phyloP scores from a whole-genome alignment of 805 yeast genomes.

The Starmera caribaea region DNA sequence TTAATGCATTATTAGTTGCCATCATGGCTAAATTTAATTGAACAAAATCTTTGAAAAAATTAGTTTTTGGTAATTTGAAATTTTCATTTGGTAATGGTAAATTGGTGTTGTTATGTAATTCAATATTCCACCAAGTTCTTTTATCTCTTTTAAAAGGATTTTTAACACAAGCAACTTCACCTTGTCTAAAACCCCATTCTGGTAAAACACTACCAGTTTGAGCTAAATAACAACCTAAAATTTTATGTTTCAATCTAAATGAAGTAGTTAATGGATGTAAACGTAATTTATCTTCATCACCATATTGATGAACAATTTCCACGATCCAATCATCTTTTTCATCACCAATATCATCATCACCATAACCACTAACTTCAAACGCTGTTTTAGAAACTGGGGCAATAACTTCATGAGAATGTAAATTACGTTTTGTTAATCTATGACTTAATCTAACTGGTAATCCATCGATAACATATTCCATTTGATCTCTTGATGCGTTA shows the following conservation, averaged over 20 bases:
- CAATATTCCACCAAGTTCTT: conserved; percentile 86
- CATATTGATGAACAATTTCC: conserved; percentile 55
- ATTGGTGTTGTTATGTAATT: conserved; percentile 50
- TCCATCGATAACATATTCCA: conserved; percentile 39
- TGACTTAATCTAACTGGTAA: conserved; percentile 55
- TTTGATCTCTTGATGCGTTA: conserved; percentile 22
- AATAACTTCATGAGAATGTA: conserved; percentile 60
- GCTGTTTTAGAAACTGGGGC: conserved; percentile 51
- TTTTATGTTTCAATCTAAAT: conserved; percentile 62
- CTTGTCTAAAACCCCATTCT: conserved; percentile 97
- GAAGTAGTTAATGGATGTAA: conserved; percentile 80
- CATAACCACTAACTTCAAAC: conserved; percentile 67
- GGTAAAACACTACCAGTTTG: conserved; percentile 80
- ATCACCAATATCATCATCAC: conserved; percentile 57
- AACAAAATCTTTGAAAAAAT: conserved; percentile 66
- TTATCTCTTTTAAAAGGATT: conserved; percentile 64
- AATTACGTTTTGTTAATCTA: conserved; percentile 49
- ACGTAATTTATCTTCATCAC: conserved; percentile 38
- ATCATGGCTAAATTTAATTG: conserved; percentile 78
- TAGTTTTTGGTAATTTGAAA: conserved; percentile 64
- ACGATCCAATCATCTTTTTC: conserved; percentile 68
- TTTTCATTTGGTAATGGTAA: conserved; percentile 52
- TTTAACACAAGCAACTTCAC: conserved; percentile 80
- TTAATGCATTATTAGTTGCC: conserved; percentile 75
- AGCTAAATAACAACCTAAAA: conserved; percentile 74